Evolutionary conservation across 148 eudicot species (phyloP).

Genomic region (Rheum nobile): DNA sequence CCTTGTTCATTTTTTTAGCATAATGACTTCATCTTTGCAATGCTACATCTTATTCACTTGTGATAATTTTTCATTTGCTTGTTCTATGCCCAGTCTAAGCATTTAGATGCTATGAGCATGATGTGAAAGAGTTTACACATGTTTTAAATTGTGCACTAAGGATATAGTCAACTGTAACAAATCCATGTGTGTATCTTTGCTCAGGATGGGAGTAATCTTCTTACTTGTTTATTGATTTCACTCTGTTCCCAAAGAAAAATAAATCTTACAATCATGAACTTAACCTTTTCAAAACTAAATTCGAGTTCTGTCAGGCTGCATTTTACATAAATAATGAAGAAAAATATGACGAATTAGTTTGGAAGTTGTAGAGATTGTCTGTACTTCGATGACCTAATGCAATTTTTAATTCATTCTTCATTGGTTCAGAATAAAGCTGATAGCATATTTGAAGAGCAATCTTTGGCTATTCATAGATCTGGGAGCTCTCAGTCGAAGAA

Average conservation of each 20-base stretch:
- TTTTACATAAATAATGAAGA: neutral
- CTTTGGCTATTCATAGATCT: constrained; percentile 12
- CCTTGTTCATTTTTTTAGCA: neutral
- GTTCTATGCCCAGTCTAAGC: neutral
- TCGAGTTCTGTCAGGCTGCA: neutral
- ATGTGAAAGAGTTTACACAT: neutral
- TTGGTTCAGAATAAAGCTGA: constrained; percentile 20
- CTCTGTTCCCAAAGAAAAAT: neutral
- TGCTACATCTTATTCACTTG: neutral
- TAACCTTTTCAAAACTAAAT: neutral
- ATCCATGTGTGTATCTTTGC: neutral
- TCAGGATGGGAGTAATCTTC: neutral
- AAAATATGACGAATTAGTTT: neutral
- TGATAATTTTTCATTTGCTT: neutral
- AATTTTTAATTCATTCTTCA: neutral
- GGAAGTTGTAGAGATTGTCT: neutral
- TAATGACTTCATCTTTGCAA: neutral
- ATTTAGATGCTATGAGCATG: neutral
- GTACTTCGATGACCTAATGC: neutral
- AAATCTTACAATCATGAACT: neutral
- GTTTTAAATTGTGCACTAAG: neutral
- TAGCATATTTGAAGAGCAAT: constrained; percentile 16
- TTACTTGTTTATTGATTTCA: neutral
- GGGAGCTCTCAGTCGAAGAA: constrained; percentile 10
- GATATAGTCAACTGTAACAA: neutral